These are phyloP conservation scores for Populus hybrid DNA, from an alignment of 441 rosid genomes.

Conservation along the genomic window DNA sequence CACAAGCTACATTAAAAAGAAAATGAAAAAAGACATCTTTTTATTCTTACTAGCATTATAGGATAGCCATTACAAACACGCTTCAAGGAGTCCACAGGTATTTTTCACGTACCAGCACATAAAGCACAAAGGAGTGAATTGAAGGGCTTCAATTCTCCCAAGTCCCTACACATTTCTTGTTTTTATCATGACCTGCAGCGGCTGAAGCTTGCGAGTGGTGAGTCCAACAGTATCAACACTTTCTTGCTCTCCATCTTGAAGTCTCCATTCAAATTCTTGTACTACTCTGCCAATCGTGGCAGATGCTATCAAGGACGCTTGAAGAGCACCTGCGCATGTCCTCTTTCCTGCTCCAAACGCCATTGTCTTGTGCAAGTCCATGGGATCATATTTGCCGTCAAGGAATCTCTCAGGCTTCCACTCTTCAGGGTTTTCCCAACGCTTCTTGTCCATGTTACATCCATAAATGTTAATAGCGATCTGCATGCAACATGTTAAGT, in stretches of 20 bases:
- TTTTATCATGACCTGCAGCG: conserved; percentile 49
- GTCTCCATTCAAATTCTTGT: conserved; percentile 71
- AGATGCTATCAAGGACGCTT: conserved; percentile 56
- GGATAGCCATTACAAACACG: not conserved
- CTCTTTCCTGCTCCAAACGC: conserved; percentile 84
- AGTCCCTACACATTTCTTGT: conserved; percentile 31
- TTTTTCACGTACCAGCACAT: not conserved
- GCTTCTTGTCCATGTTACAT: conserved; percentile 79
- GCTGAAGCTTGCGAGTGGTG: conserved; percentile 63
- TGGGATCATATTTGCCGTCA: conserved; percentile 38
- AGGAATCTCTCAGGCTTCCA: conserved; percentile 75
- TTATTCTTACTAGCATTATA: not conserved
- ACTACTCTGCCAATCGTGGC: conserved; percentile 63
- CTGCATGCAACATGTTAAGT: conserved; percentile 28
- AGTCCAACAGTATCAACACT: conserved; percentile 60
- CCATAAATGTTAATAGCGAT: conserved; percentile 82
- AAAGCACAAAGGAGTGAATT: not conserved
- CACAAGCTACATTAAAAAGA: not conserved
- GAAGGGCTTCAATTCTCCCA: not conserved
- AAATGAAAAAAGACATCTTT: not conserved
- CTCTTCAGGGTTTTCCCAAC: conserved; percentile 59
- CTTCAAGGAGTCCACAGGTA: not conserved
- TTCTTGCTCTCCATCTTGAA: conserved; percentile 57
- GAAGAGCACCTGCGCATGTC: conserved; percentile 76
- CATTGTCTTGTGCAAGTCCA: conserved; percentile 77